Evolutionary conservation across 2,329 filamentous ascomycete genomes (phyloP), one percentile per base, ranked within the genome.

Genomic region (Fusarium sulawesiense): DNA sequence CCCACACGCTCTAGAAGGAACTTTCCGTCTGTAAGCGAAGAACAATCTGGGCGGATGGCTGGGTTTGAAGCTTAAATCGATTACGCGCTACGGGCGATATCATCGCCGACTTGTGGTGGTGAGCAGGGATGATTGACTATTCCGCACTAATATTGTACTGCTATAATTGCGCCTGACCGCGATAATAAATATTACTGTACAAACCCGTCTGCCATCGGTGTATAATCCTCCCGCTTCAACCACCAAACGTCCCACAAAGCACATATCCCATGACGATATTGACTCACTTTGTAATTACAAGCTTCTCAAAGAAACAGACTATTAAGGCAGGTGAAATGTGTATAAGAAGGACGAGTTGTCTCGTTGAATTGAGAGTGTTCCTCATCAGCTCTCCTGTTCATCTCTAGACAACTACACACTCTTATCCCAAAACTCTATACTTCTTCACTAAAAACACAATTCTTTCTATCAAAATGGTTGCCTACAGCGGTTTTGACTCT

Each of bases 401-500:
- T 21, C 30, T 27, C 18, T 10, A 5, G 7, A 44, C 7, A 40
- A 44, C 20, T 29, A n/a, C 49, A 10, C 7, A n/a, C 29, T 6
- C 16, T 12, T 12, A 11, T 7, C 1, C 2, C 14, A 8, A 42
- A 7, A 25, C 13, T 18, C 32, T 6, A 12, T 11, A 23, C 21
- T 23, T 23, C 21, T 23, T 23, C 21, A 23, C 21, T 23, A 23
- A 23, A 23, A 23, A 23, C 21, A 23, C 21, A 23, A 23, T 23
- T 23, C 21, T 23, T 23, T 23, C 21, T 23, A 23, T 23, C 21
- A 23, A 23, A 11, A 73, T 74, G 73, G 42, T 20, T 47, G 25
- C 30, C 0, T 74, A 65, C 47, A 45, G 49, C 18, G 71, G 75
- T 5, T 76, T 74, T n/a, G 56, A 80, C 10, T 83, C 85, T 1